Evolutionary conservation across 164 flowering plant genomes (phyloP), one percentile per base, ranked within the genome.

Genomic region (Aristolochia californica): DNA sequence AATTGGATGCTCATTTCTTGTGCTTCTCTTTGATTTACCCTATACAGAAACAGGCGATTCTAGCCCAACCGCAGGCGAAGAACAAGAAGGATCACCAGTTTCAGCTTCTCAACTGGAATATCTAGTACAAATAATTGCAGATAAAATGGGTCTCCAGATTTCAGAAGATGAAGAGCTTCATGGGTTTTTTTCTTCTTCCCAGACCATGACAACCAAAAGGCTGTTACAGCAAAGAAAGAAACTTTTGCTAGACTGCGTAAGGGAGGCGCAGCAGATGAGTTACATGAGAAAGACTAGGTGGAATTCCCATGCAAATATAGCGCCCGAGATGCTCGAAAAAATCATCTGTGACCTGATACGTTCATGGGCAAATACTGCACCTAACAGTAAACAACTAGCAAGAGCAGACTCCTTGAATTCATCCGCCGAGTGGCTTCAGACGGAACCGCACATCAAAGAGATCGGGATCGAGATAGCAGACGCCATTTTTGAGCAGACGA

Each of bases 101-200:
- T 76, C 79, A 38, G 78, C 75, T 59, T 70, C 80, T 24, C 56
- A 73, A 11, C 56, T 70, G 75, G 71, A 75, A 27, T 16, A 57
- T 48, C 62, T 74, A 2, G n/a, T 67, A 13, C 60, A 57, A 10
- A 62, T 73, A 51, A 26, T 62, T 18, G 13, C 28, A 53, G 69
- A 65, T 21, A 72, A 70, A 56, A 61, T 71, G 54, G 65, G 43
- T 15, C 12, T 15, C 45, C 67, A 38, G 40, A 28, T n/a, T 2
- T 34, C 53, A 58, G 69, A 70, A 28, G 13, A 34, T 45, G 61
- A 54, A 24, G 69, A 58, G 17, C 57, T 66, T 51, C 64, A 56
- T 43, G 44, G 59, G 24, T 45, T 21, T 22, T 50, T 34, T 48
- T 28, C 60, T 63, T 55, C 70, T 45, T 49, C 67, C 43, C 73